Percentiles rank a stretch among this genome's conserved stretches.
Conservation (phyloP, 2,329 filamentous ascomycete genomes). For the Metarhizium brunneum region DNA sequence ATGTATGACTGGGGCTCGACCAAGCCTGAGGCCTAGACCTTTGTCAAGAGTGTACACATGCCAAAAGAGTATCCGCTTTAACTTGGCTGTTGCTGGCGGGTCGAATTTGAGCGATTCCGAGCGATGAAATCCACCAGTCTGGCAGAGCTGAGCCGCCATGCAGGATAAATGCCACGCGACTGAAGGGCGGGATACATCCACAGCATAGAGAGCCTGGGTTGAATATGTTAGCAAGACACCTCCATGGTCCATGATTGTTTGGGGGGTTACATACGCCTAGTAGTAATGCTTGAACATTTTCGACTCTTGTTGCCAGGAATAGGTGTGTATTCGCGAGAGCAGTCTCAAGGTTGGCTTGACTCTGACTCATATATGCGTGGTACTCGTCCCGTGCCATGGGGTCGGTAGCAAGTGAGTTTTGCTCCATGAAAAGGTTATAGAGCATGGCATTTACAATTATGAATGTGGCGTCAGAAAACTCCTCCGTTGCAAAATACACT, state of each 20-base stretch:
- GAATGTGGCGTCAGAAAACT: slow-evolving; percentile 39
- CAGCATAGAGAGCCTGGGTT: slow-evolving; percentile 46
- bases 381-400: slow-evolving; percentile 24
- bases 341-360: slow-evolving; percentile 40
- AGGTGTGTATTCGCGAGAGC: slow-evolving; percentile 42
- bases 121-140: slow-evolving; percentile 53
- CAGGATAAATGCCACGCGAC: slow-evolving; percentile 56
- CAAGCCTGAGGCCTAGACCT: slow-evolving; percentile 47
- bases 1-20: slow-evolving; percentile 47
- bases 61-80: slow-evolving; percentile 38
- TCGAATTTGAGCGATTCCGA: slow-evolving; percentile 23
- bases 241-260: neutral
- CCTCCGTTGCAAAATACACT: slow-evolving; percentile 43
- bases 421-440: slow-evolving; percentile 41
- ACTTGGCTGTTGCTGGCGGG: slow-evolving; percentile 19
- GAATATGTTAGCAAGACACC: neutral
- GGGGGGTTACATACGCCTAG: slow-evolving; percentile 37
- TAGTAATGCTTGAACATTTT: slow-evolving; percentile 50
- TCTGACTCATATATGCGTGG: slow-evolving; percentile 28
- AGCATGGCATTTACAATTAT: slow-evolving; percentile 40
- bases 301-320: slow-evolving; percentile 42
- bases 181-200: slow-evolving; percentile 52
- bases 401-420: slow-evolving; percentile 27
- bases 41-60: slow-evolving; percentile 49
- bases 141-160: slow-evolving; percentile 49